Percentiles rank a stretch among this genome's conserved stretches.
Evolutionary conservation across 352 stramenopile genomes (phyloP).

Genomic region (Pythium sp.): DNA sequence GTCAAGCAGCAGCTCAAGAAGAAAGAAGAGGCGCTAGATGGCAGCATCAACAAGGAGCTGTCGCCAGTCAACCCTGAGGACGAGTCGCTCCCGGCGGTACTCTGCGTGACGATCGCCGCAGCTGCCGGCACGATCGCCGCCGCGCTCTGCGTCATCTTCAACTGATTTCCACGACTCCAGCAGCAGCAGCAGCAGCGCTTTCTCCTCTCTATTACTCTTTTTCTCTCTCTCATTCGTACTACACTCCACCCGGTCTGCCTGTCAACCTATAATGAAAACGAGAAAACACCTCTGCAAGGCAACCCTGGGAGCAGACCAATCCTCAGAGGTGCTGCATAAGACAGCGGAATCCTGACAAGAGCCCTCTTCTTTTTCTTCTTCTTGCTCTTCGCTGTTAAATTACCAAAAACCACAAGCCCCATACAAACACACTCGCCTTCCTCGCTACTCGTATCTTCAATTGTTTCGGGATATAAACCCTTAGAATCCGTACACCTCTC

Average conservation of each 20-base stretch:
- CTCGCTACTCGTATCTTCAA: background rate
- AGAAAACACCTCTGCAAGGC: background rate
- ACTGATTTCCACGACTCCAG: slow-evolving; percentile 15
- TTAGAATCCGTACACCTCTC: slow-evolving; percentile 57
- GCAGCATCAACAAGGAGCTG: slow-evolving; percentile 4
- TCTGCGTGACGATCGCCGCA: slow-evolving; percentile 55
- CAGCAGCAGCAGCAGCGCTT: background rate
- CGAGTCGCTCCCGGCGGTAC: slow-evolving; percentile 35
- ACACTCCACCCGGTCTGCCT: background rate
- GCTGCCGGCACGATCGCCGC: slow-evolving; percentile 54
- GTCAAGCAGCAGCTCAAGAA: slow-evolving; percentile 12
- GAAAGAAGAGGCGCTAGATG: slow-evolving; percentile 10
- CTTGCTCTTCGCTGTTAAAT: slow-evolving; percentile 3
- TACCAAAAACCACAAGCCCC: slow-evolving; percentile 1
- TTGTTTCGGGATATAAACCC: background rate
- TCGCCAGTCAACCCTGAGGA: slow-evolving; percentile 14
- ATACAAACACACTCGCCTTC: background rate
- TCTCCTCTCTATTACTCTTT: background rate
- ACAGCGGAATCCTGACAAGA: background rate
- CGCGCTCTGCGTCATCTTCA: slow-evolving; percentile 64
- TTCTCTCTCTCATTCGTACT: background rate
- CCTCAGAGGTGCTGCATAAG: background rate
- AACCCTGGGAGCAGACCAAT: background rate
- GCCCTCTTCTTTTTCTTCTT: background rate
- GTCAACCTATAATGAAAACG: background rate